Evolutionary conservation across 2,329 filamentous ascomycete genomes (phyloP).

Genomic region (Trichoderma hamatum): DNA sequence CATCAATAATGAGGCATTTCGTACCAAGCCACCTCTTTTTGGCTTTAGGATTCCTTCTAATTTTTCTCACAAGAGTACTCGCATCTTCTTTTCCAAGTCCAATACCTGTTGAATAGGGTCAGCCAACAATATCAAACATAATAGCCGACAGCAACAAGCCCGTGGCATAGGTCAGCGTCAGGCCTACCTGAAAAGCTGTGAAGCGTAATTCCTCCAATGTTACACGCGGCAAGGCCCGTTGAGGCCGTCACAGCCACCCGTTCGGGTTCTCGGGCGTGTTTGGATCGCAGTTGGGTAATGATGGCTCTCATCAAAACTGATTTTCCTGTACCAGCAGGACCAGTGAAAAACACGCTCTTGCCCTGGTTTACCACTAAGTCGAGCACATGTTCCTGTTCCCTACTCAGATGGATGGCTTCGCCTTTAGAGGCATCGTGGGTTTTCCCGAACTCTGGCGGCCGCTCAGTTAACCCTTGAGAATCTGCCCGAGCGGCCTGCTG

Average conservation of each 20-base stretch:
- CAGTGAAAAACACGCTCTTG: constrained; percentile 96
- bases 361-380: constrained; percentile 77
- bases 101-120: constrained; percentile 52
- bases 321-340: constrained; percentile 94
- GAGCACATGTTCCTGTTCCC: constrained; percentile 83
- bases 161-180: background rate
- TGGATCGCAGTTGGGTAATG: constrained; percentile 77
- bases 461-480: constrained; percentile 30
- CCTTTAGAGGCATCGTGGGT: constrained; percentile 44
- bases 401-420: constrained; percentile 70
- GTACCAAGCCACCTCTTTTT: constrained; percentile 87
- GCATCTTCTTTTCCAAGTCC: constrained; percentile 90
- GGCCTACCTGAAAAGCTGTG: constrained; percentile 83
- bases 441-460: constrained; percentile 5
- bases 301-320: constrained; percentile 94
- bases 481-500: constrained; percentile 46
- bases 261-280: constrained; percentile 76
- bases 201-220: constrained; percentile 92
- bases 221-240: constrained; percentile 92
- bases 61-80: constrained; percentile 81
- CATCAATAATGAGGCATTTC: constrained; percentile 87
- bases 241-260: constrained; percentile 92
- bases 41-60: constrained; percentile 84
- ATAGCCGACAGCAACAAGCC: background rate
- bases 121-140: background rate